A percentile compares a stretch with the other conserved stretches of the same genome.
These are phyloP conservation scores for Prosopis cineraria DNA, from an alignment of 306 rosid genomes.

Conservation along the genomic window DNA sequence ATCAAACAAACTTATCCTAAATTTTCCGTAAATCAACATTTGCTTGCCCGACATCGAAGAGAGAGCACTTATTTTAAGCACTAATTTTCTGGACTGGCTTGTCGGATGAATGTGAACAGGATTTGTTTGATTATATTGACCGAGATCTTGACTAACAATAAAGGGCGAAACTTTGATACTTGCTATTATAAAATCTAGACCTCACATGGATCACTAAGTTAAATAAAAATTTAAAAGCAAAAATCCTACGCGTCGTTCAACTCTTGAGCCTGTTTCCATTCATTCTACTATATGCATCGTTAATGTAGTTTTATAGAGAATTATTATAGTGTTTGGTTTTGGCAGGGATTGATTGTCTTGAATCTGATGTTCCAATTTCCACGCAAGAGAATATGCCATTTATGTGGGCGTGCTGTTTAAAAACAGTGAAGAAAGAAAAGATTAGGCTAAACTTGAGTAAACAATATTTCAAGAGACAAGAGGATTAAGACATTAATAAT, in stretches of 20 bases:
- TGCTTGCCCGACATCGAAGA: not conserved
- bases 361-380: not conserved
- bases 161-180: constrained; percentile 15
- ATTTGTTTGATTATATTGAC: constrained; percentile 14
- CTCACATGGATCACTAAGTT: not conserved
- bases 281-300: not conserved
- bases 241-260: not conserved
- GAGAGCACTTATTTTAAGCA: not conserved
- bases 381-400: not conserved
- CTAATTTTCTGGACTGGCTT: not conserved
- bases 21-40: not conserved
- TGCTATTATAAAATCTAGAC: not conserved
- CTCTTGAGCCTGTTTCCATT: not conserved
- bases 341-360: not conserved
- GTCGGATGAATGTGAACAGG: constrained; percentile 21
- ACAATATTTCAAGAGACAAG: not conserved
- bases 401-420: not conserved
- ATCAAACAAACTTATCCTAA: not conserved
- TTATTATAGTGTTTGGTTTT: not conserved
- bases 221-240: not conserved
- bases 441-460: not conserved
- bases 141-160: not conserved
- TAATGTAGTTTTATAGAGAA: not conserved
- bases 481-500: too few relatives aligned
- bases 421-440: not conserved